Base-by-base conservation (phyloP, 352 stramenopile species). In the Phytopythium oedochilum region DNA sequence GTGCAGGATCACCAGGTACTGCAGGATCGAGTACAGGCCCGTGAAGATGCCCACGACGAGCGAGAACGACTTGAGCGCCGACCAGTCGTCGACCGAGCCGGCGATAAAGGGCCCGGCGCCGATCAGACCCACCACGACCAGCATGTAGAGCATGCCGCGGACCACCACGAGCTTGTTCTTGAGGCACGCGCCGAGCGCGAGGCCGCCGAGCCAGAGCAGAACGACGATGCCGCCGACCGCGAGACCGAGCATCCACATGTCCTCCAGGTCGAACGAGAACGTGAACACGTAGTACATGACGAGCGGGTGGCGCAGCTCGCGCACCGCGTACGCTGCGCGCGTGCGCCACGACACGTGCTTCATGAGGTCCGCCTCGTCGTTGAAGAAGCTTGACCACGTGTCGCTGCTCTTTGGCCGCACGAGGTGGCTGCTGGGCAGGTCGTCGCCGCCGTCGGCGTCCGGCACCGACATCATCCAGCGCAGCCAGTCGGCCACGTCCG, bases 271-370 rank as follows among this genome's bases (percentile, higher is more conserved):
- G 46, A 96, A 93, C 39, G 73, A 75, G 42, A 73, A 74, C 35
- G 78, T 92, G 63, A 83, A 93, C 4, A 88, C 65, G 55, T 92
- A 94, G 59, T 92, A 95, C 73, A 91, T 89, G 23, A 82, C 80
- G 36, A 95, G 53, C 9, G 85, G 78, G 49, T 94, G 81, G 46
- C 81, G 83, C 44, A 89, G 53, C 32, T 93, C 83, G 34, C 86
- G 86, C 20, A 95, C 47, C 11, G 75, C 71, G 58, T 95, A 95
- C 12, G 61, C 76, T 10, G 92, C 45, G 14, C 86, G 79, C 23
- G 66, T 78, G 35, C 75, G 87, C 55, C 76, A 86, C 22, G 65
- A 68, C 69, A 94, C 77, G 14, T 69, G 60, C 28, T 70, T 71
- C 61, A 89, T 83, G 25, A 92, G 56, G 23, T 70, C 73, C 18